A percentile compares a stretch with the other conserved stretches of the same genome.
Conservation (phyloP, 2,329 filamentous ascomycete genomes). For the Herpotrichia juniperi region DNA sequence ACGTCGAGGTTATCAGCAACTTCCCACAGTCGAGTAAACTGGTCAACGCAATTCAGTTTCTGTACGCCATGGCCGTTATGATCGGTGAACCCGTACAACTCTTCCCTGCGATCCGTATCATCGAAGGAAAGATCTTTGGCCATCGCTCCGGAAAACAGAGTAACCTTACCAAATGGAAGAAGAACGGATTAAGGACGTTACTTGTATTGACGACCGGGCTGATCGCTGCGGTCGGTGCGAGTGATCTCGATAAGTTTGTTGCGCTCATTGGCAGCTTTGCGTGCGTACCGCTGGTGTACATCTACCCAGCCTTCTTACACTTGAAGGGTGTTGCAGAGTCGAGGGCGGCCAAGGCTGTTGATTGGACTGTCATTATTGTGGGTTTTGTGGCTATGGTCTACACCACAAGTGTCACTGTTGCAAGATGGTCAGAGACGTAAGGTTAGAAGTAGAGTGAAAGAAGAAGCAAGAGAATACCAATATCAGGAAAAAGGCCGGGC, state of each 20-base stretch:
- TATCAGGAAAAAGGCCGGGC: neutral
- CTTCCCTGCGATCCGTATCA: slow-evolving; percentile 74
- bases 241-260: slow-evolving; percentile 75
- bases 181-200: slow-evolving; percentile 68
- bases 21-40: slow-evolving; percentile 72
- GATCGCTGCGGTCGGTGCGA: slow-evolving; percentile 68
- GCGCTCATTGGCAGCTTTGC: slow-evolving; percentile 75
- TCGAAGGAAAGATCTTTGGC: slow-evolving; percentile 72
- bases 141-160: slow-evolving; percentile 69
- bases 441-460: neutral
- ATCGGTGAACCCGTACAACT: slow-evolving; percentile 76
- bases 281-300: slow-evolving; percentile 77
- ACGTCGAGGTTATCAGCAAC: slow-evolving; percentile 78
- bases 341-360: slow-evolving; percentile 61
- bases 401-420: slow-evolving; percentile 68
- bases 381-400: slow-evolving; percentile 76
- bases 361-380: slow-evolving; percentile 67
- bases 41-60: slow-evolving; percentile 77
- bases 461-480: too few species aligned
- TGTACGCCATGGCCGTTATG: slow-evolving; percentile 76
- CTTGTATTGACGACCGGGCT: slow-evolving; percentile 65
- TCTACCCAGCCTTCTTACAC: slow-evolving; percentile 75
- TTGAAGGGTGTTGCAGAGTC: slow-evolving; percentile 69
- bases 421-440: slow-evolving; percentile 40
- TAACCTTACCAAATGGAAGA: slow-evolving; percentile 73